phyloP scores from a whole-genome alignment of 2,329 filamentous ascomycete species.

The Alternaria burnsii region DNA sequence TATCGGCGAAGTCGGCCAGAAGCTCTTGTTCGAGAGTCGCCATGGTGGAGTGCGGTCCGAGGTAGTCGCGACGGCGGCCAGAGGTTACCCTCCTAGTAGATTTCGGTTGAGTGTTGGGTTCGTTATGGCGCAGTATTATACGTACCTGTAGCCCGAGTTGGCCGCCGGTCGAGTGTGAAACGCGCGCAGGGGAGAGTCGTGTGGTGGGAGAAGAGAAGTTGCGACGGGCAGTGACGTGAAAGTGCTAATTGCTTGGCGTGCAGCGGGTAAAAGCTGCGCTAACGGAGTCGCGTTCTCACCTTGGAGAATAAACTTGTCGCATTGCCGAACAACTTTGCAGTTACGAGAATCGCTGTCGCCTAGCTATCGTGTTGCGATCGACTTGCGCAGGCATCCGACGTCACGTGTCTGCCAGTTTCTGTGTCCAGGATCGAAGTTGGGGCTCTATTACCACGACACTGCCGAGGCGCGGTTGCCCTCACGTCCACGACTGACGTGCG shows the following conservation, averaged over 20 bases:
- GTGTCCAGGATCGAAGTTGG: slow-evolving; percentile 11
- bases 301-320: slow-evolving; percentile 1
- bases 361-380: background rate
- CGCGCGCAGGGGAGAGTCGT: slow-evolving; percentile 3
- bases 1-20: slow-evolving; percentile 89
- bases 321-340: background rate
- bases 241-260: slow-evolving; percentile 28
- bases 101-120: slow-evolving; percentile 30
- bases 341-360: background rate
- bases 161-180: slow-evolving; percentile 20
- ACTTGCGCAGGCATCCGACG: background rate
- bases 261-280: slow-evolving; percentile 28
- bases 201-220: slow-evolving; percentile 13
- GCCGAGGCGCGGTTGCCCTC: slow-evolving; percentile 9
- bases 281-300: slow-evolving; percentile 14
- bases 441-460: slow-evolving; percentile 10
- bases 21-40: slow-evolving; percentile 93
- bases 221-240: slow-evolving; percentile 24
- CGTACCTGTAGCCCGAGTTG: slow-evolving; percentile 31
- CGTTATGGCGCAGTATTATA: slow-evolving; percentile 22
- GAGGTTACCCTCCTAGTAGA: slow-evolving; percentile 34
- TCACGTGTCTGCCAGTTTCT: slow-evolving; percentile 12
- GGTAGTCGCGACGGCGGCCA: slow-evolving; percentile 29
- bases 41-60: slow-evolving; percentile 57
- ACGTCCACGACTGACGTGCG: slow-evolving; percentile 5